Base-by-base conservation (phyloP, 352 stramenopile genomes). In the Phytophthora pini region DNA sequence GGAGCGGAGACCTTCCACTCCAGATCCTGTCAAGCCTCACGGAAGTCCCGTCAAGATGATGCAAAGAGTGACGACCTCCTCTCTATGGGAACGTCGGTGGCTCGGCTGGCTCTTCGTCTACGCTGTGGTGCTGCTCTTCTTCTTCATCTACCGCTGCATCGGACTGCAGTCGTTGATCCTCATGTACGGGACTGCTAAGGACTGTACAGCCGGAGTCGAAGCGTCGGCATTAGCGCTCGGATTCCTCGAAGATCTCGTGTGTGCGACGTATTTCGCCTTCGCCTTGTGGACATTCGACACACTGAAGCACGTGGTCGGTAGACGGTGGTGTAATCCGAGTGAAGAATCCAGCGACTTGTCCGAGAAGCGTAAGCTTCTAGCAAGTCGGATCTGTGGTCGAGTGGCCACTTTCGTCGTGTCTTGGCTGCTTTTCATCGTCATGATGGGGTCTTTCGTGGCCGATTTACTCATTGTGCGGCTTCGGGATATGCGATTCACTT, bases 241-340 rank as follows among this genome's bases (percentile, higher is more conserved):
- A 3, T 49, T 84, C 49, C 56, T 88, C 5, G 70, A 88, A 56
- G 79, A 88, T 56, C 56, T 77, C 7, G 56, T 78, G 5, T 70
- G 76, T 4, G 48, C 65, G 4, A 73, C 71, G 12, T 62, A 61
- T 34, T 70, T 70, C n/a, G 53, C 31, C 1, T 62, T 29, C 17
- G 22, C 26, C 0, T 10, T 58, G 7, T 61, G 46, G 64, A 5
- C 51, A 1, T 65, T 62, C 29, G 56, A 66, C 41, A 61, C 38
- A 7, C 2, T 56, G 4, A 59, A 70, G 47, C 20, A 15, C 3
- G 22, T 50, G 15, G 9, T 61, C 15, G 50, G 24, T 11, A 4
- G 46, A 9, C 29, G 44, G 20, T 49, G 24, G 34, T 8, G 10
- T 2, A 34, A 10, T 26, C 5, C 26, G 39, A 24, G 32, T 65